Base-by-base conservation (phyloP, 2,329 filamentous ascomycete species). In the Aureobasidium sp. region DNA sequence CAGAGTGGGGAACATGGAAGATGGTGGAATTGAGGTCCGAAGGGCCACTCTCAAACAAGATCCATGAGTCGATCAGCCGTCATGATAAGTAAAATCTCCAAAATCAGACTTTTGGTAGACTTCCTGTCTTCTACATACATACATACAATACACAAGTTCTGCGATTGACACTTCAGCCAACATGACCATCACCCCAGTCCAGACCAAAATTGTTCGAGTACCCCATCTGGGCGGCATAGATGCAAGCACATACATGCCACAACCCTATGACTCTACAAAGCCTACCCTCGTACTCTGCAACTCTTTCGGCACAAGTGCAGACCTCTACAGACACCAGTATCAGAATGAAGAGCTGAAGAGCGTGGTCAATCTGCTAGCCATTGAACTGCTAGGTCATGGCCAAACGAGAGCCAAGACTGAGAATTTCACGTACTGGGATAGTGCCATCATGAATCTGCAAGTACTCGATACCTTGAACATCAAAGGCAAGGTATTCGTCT, bases 351-450 rank as follows among this genome's bases (percentile, higher is more conserved):
- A 63, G 19, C 60, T 67, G 17, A 64, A 56, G 1, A 62, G 64
- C 4, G 59, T 61, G 2, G 68, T 74, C 63, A 79, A 79, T 55
- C 64, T 79, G 6, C 57, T 79, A n/a, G 73, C 76, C 12, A 76
- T 79, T 55, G 77, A 79, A 61, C 68, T 73, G 4, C 68, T 79
- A 10, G 77, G 77, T 19, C 76, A 79, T 60, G 76, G 77, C 3
- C 62, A 72, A 54, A 79, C 76, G 4, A 64, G 70, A 8, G 70
- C 70, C 5, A 63, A 66, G 19, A 58, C 61, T 3, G 70, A 75
- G 54, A 68, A 76, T 41, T 79, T 70, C 59, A 79, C 76, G 5
- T 79, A 79, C 60, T 79, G 77, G 77, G 76, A 78, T 59, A 71
- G 74, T 0, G 75, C 75, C 1, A 68, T 71, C 51, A 77, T 72